phyloP scores from a whole-genome alignment of 129 eudicot genomes.

The sunflower (Helianthus annuus) region HanXRQr2.0-SUNRISE NC_035448.2:194034365-194034864 shows the following conservation, averaged over 20 bases:
- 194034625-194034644: neutral
- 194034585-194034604: constrained; percentile 44
- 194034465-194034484: neutral
- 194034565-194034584: constrained; percentile 30
- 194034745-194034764: constrained; percentile 39
- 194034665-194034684: neutral
- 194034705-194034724: constrained; percentile 36
- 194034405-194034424: too few relatives aligned
- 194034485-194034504: neutral
- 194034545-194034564: constrained; percentile 31
- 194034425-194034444: too few relatives aligned
- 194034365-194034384: too few relatives aligned
- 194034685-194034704: constrained; percentile 29
- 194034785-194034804: constrained; percentile 43
- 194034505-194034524: constrained; percentile 24
- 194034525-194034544: constrained; percentile 29
- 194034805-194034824: constrained; percentile 34
- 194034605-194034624: constrained; percentile 32
- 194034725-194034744: constrained; percentile 44
- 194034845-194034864: too few relatives aligned
- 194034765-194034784: constrained; percentile 37
- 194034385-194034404: too few relatives aligned
- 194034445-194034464: too few relatives aligned
- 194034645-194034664: neutral
- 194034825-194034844: neutral